Conservation (phyloP, 2,329 filamentous ascomycete genomes). For the Alternaria solani region DNA sequence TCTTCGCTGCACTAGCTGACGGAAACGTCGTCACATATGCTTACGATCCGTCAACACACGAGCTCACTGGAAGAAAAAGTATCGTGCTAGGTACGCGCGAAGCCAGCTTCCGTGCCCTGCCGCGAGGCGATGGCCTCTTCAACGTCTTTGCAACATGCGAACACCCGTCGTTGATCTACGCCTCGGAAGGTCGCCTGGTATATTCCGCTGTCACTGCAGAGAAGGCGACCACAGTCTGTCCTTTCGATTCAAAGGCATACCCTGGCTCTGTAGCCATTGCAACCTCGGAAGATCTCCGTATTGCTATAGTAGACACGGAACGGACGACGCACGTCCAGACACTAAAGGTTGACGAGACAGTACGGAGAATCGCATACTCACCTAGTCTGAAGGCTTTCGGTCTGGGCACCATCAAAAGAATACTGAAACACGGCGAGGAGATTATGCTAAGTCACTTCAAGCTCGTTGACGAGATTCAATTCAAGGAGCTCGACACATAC, state of each 20-base stretch:
- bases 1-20: constrained; percentile 92
- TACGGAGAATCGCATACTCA: constrained; percentile 87
- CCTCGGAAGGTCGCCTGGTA: constrained; percentile 82
- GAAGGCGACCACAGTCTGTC: constrained; percentile 79
- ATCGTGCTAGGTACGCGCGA: constrained; percentile 87
- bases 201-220: constrained; percentile 95
- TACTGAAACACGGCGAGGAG: constrained; percentile 75
- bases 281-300: constrained; percentile 76
- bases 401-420: constrained; percentile 82
- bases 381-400: constrained; percentile 81
- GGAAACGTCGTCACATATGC: constrained; percentile 88
- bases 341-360: constrained; percentile 79
- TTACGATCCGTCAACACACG: constrained; percentile 67
- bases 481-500: constrained; percentile 78
- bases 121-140: constrained; percentile 69
- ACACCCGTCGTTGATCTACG: constrained; percentile 92
- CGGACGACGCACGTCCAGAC: constrained; percentile 88
- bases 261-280: constrained; percentile 83
- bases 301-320: constrained; percentile 83
- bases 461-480: constrained; percentile 89
- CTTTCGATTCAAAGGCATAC: constrained; percentile 83
- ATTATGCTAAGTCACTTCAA: constrained; percentile 81
- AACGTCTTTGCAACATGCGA: constrained; percentile 95
- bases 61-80: constrained; percentile 77
- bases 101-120: constrained; percentile 80